Evolutionary conservation across 768 basidiomycete genomes (phyloP), one percentile per base, ranked within the genome.

Genomic region (Cubamyces lactineus): DNA sequence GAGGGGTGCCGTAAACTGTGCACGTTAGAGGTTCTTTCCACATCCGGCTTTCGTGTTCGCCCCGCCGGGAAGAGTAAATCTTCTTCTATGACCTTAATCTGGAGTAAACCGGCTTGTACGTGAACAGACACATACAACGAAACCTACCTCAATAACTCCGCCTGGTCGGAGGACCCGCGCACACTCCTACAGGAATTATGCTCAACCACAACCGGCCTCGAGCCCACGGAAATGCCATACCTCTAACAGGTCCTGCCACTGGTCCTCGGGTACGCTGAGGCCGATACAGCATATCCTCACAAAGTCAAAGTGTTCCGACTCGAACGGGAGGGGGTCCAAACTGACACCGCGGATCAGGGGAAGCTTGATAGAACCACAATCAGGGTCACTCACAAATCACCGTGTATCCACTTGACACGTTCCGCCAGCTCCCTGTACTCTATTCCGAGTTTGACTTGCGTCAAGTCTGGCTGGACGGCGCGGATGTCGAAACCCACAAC

Each of bases 201-300:
- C 26, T 57, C 17, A 46, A 24, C 23, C 21, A 59, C 53, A 65
- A 49, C 63, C 63, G 67, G 64, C 61, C 52, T 48, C 57, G 43
- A 11, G 9, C 48, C 59, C 50, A 62, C 63, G 39, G 58, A 48
- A 60, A 53, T 45, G 8, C 5, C 7, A 12, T 73, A 86, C 89
- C 82, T 87, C 83, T 4, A 91, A 71, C 53, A 91, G 76, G 68
- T 75, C 79, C 66, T 83, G 85, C 88, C 89, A 91, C 82, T 89
- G 85, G 67, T 88, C 84, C 73, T 91, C 88, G 12, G 89, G 88
- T 39, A 91, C 82, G 21, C 82, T 86, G 5, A 90, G 79, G 3
- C 86, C 88, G 55, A 89, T 80, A 41, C 82, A 79, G 38, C 79
- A 80, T 67, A 89, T 82, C 51, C 87, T 80, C 9, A 91, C 85